Percentiles rank a stretch among this genome's conserved stretches.
These are phyloP conservation scores for Blastosporella zonata DNA, from an alignment of 1,284 basidiomycete species.

Conservation along the genomic window DNA sequence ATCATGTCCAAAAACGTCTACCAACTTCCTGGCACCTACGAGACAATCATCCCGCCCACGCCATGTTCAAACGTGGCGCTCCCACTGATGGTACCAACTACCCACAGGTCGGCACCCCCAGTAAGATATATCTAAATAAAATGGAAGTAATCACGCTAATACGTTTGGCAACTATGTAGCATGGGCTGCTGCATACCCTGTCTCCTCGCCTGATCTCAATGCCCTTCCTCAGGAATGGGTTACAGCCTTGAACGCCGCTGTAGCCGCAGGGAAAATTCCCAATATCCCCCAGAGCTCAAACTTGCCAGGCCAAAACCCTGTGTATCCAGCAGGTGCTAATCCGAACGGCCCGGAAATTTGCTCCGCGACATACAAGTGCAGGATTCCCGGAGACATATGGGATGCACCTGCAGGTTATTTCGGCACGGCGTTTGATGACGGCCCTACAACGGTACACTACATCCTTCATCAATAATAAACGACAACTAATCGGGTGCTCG, in stretches of 20 bases:
- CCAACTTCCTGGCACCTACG: constrained; percentile 56
- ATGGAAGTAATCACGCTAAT: not conserved
- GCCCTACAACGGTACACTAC: constrained; percentile 56
- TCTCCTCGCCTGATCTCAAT: constrained; percentile 37
- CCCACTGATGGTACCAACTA: constrained; percentile 43
- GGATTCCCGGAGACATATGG: constrained; percentile 60
- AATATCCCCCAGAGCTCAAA: constrained; percentile 52
- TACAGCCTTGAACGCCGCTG: constrained; percentile 61
- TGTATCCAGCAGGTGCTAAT: constrained; percentile 53
- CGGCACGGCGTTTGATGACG: constrained; percentile 75
- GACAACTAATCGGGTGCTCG: not conserved
- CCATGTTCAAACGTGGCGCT: constrained; percentile 56
- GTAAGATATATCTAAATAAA: constrained; percentile 31
- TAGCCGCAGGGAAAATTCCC: constrained; percentile 71
- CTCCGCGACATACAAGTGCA: constrained; percentile 66
- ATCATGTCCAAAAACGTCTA: constrained; percentile 30
- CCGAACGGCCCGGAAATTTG: constrained; percentile 55
- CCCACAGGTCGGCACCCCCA: constrained; percentile 54
- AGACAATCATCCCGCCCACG: constrained; percentile 52
- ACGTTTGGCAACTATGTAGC: constrained; percentile 33
- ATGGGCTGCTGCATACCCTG: constrained; percentile 58
- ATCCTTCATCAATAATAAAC: not conserved
- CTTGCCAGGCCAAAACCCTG: constrained; percentile 42
- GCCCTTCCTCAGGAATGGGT: constrained; percentile 63
- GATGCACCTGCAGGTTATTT: constrained; percentile 63